phyloP scores from a whole-genome alignment of 2,329 filamentous ascomycete species.

The Botrytis squamosa region DNA sequence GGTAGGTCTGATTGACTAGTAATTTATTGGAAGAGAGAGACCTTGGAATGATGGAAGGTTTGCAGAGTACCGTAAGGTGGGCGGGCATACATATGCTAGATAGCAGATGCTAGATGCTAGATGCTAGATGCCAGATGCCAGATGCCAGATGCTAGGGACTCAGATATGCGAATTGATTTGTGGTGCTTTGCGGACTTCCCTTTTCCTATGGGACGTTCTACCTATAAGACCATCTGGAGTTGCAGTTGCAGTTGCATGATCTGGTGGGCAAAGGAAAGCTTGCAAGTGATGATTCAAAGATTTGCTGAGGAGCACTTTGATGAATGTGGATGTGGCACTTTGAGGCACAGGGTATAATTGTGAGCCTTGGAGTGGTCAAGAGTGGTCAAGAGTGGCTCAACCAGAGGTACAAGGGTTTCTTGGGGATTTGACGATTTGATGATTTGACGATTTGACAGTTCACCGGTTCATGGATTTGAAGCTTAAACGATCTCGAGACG shows the following conservation, averaged over 20 bases:
- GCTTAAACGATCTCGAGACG: background rate
- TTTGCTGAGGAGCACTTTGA: background rate
- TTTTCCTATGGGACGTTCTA: background rate
- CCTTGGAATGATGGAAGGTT: background rate
- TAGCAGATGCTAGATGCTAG: too few relatives aligned
- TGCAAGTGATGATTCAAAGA: background rate
- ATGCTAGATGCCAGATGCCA: too few relatives aligned
- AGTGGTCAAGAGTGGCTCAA: background rate
- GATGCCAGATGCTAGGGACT: background rate
- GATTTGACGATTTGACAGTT: background rate
- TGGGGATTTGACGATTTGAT: background rate
- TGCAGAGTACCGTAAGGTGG: background rate
- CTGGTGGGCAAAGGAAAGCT: conserved; percentile 13
- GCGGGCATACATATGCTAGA: background rate
- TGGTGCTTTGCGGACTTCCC: background rate
- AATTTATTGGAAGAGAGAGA: background rate
- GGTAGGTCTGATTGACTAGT: background rate
- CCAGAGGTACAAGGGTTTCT: background rate
- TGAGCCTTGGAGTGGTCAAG: background rate
- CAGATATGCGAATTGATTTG: background rate
- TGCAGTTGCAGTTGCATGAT: conserved; percentile 20
- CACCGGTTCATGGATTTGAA: background rate
- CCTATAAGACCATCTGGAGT: background rate
- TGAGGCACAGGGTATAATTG: conserved; percentile 6
- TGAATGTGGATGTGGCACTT: conserved; percentile 10